Evolutionary conservation across 2,329 filamentous ascomycete genomes (phyloP).

Genomic region (Pestalotiopsis sp.): DNA sequence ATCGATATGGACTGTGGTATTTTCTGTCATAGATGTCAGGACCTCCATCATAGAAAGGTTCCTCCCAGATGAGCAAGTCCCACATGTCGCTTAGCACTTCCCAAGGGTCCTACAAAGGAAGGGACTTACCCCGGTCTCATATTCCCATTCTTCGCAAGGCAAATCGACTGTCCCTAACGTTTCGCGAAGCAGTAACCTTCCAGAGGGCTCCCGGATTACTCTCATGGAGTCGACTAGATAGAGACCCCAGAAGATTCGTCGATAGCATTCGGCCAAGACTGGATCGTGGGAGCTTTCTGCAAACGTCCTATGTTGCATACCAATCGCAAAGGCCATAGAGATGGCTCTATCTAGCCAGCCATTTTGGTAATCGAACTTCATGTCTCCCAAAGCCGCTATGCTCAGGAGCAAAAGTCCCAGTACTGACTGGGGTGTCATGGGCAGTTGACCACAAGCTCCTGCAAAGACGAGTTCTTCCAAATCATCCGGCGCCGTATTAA

Average conservation of each 20-base stretch:
- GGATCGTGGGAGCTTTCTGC: slow-evolving; percentile 33
- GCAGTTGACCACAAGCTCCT: slow-evolving; percentile 32
- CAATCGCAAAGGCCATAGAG: slow-evolving; percentile 32
- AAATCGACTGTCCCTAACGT: slow-evolving; percentile 35
- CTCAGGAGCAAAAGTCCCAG: slow-evolving; percentile 34
- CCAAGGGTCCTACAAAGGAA: neutral
- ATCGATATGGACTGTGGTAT: slow-evolving; percentile 36
- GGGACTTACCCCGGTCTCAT: slow-evolving; percentile 37
- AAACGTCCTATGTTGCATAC: slow-evolving; percentile 34
- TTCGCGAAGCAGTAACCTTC: slow-evolving; percentile 28
- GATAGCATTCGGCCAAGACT: slow-evolving; percentile 40
- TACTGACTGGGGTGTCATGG: slow-evolving; percentile 34
- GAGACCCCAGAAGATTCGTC: slow-evolving; percentile 43
- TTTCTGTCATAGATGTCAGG: slow-evolving; percentile 18
- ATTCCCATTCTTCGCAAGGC: slow-evolving; percentile 43
- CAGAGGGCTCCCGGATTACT: slow-evolving; percentile 19
- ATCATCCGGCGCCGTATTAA: slow-evolving; percentile 30
- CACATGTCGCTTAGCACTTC: neutral
- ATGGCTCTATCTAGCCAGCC: slow-evolving; percentile 30
- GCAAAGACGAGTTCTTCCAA: slow-evolving; percentile 32
- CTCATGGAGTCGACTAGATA: slow-evolving; percentile 31
- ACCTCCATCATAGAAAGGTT: neutral
- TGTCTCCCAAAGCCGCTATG: slow-evolving; percentile 31
- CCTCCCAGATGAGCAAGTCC: neutral
- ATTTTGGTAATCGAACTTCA: slow-evolving; percentile 26